Percentiles rank a stretch among this genome's conserved stretches.
phyloP scores from a whole-genome alignment of 2,329 filamentous ascomycete genomes.

The Xylariaceae sp. region DNA sequence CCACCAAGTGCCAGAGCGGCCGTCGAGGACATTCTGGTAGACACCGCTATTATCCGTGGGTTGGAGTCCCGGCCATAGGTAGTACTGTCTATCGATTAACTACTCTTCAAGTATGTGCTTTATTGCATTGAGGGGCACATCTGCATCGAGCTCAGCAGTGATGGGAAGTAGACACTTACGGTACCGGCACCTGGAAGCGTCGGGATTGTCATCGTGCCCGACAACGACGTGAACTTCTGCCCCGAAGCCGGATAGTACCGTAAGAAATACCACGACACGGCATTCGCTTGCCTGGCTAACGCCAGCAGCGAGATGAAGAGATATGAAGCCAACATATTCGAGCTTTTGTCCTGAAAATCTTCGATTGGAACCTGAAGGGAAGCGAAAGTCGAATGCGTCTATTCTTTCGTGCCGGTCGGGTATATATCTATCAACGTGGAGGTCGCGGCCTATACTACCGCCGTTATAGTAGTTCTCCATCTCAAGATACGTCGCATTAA shows the following conservation, averaged over 20 bases:
- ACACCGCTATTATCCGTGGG: conserved; percentile 39
- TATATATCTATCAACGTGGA: too few relatives aligned
- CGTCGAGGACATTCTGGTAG: conserved; percentile 42
- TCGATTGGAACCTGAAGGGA: too few relatives aligned
- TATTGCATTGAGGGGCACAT: neutral
- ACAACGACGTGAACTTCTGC: conserved; percentile 34
- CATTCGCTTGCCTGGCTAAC: conserved; percentile 26
- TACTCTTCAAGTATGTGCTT: neutral
- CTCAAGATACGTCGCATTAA: too few relatives aligned
- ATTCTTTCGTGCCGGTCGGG: too few relatives aligned
- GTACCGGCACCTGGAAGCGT: conserved; percentile 30
- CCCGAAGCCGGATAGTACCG: conserved; percentile 33
- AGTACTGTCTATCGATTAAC: conserved; percentile 27
- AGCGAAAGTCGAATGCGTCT: too few relatives aligned
- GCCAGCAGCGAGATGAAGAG: conserved; percentile 25
- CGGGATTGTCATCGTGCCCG: conserved; percentile 31
- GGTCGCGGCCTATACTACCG: too few relatives aligned
- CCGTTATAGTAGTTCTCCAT: too few relatives aligned
- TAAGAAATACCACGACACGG: conserved; percentile 35
- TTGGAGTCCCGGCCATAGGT: conserved; percentile 43
- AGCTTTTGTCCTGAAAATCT: neutral
- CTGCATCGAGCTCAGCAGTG: neutral
- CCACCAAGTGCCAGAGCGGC: conserved; percentile 39
- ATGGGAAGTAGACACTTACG: conserved; percentile 1
- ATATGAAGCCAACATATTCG: conserved; percentile 13